phyloP scores from a whole-genome alignment of 306 rosid genomes.

The Pachyrhizus erosus region DNA sequence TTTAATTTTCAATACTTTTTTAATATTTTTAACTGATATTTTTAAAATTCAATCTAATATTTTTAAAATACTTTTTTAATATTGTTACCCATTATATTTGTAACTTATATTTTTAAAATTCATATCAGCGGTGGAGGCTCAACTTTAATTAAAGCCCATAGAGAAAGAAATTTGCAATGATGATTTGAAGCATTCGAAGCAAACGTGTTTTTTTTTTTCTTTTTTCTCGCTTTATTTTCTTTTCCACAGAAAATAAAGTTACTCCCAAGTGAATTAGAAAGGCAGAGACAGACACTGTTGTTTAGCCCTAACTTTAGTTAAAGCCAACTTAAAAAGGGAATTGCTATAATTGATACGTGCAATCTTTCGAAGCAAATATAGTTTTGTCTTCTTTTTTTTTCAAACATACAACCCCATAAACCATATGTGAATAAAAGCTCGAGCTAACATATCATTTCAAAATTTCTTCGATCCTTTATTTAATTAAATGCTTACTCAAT shows the following conservation, averaged over 20 bases:
- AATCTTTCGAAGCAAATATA: background rate
- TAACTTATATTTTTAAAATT: background rate
- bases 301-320: background rate
- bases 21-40: background rate
- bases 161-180: conserved; percentile 7
- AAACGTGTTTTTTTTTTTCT: background rate
- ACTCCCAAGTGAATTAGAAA: background rate
- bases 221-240: background rate
- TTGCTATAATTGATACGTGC: background rate
- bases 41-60: background rate
- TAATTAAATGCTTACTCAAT: background rate
- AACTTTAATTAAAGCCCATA: background rate
- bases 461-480: no score
- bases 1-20: background rate
- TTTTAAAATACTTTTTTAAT: background rate
- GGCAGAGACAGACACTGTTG: background rate
- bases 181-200: background rate
- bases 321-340: background rate
- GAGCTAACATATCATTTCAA: no score
- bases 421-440: no score
- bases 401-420: background rate
- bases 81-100: no score
- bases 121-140: background rate
- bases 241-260: background rate
- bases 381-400: background rate